Evolutionary conservation across 257 asterid species (phyloP), one percentile per base, ranked within the genome.

Genomic region (Leonotis leonurus): DNA sequence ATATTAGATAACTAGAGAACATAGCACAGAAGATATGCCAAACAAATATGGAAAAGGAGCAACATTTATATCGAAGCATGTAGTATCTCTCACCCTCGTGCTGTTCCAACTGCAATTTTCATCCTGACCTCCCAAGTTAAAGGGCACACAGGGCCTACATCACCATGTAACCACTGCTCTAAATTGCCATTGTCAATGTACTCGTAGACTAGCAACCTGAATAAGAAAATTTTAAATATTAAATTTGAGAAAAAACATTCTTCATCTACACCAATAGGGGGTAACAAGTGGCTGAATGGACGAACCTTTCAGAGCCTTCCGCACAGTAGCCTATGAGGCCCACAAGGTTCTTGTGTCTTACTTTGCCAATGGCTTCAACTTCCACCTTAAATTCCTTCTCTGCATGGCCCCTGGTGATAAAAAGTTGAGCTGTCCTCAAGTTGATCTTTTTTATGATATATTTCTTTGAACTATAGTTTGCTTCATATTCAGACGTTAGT

Each of bases 131-230:
- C 97, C 99, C 99, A 93, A 11, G 96, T 87, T 60, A 93, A 79
- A 44, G 99, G 99, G 70, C 95, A 87, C 51, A 85, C 80, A 6
- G 88, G 75, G 62, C 99, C 96, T 22, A 87, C 88, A 75, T 89
- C 94, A 64, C 99, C 99, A 60, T 89, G 99, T 51, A 93, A 77
- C 97, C 99, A 93, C 73, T 93, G 96, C 81, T 93, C 99, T 76
- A 93, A 69, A 79, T 93, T 93, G 58, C 99, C 99, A 75, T 93
- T 93, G 66, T 89, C 90, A 62, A 93, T 70, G 62, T 80, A 93
- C 82, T 93, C 99, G 26, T 93, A 93, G 17, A 93, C 91, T 57
- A 93, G 99, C 80, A 89, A 39, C 91, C 99, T 93, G 83, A 57
- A 64, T 10, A 39, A 68, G 45, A 49, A 22, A 43, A 26, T 20